Percentiles rank a stretch among this genome's conserved stretches.
Conservation (phyloP, 2,329 filamentous ascomycete genomes). For the Neospermospora avenae region DNA sequence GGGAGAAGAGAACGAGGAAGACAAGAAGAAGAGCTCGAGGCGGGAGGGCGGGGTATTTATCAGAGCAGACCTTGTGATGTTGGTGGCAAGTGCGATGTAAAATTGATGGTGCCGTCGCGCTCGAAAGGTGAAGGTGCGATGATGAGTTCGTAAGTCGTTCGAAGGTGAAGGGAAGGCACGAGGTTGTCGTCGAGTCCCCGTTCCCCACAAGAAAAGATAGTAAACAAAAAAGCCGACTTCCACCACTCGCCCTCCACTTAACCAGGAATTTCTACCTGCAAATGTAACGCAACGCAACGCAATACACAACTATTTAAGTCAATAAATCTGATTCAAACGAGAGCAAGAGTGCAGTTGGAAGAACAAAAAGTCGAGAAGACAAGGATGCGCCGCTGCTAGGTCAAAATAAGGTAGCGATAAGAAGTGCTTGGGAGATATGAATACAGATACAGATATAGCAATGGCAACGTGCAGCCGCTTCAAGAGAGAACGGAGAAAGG, state of each 20-base stretch:
- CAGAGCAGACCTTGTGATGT: not conserved
- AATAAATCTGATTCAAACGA: not conserved
- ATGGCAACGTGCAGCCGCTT: not conserved
- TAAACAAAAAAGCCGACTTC: not conserved
- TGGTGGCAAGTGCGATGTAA: conserved; percentile 13
- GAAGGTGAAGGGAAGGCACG: too few relatives aligned
- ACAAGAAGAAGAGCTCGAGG: conserved; percentile 4
- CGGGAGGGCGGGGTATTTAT: not conserved
- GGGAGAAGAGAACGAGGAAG: conserved; percentile 5
- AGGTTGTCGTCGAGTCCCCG: too few relatives aligned
- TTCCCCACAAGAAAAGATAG: not conserved
- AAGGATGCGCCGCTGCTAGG: not conserved
- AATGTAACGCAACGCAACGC: not conserved
- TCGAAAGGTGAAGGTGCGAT: not conserved
- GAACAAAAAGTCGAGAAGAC: not conserved
- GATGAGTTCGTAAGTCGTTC: not conserved
- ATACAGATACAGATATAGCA: conserved; percentile 14
- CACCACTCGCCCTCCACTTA: not conserved
- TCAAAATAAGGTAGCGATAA: not conserved
- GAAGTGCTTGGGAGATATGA: conserved; percentile 13
- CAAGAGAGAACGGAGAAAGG: not conserved
- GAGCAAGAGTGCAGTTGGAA: not conserved
- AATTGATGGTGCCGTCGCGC: not conserved
- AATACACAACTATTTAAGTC: not conserved
- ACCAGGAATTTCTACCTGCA: not conserved